These are phyloP conservation scores for Hypoxylon trugodes DNA, from an alignment of 495 filamentous ascomycete species.

Conservation along the genomic window DNA sequence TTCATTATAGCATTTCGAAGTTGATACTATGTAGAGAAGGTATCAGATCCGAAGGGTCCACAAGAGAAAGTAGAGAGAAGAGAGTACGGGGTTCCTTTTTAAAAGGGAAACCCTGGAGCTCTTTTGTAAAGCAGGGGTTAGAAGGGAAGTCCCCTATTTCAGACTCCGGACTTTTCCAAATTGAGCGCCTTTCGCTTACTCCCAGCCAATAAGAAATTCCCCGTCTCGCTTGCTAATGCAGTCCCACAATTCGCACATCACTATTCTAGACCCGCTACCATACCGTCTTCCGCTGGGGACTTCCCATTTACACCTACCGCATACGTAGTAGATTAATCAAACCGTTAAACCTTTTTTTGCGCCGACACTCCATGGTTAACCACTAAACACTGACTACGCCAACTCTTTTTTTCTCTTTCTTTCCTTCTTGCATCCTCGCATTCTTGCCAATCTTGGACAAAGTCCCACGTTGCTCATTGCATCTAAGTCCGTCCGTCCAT, in stretches of 20 bases:
- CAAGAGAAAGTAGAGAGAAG: too few relatives aligned
- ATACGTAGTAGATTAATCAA: constrained; percentile 34
- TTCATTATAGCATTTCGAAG: too few relatives aligned
- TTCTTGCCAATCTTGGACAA: neutral
- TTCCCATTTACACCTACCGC: constrained; percentile 12
- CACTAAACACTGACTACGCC: too few relatives aligned
- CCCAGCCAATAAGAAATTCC: constrained; percentile 54
- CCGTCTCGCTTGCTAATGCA: constrained; percentile 56
- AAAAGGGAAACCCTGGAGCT: too few relatives aligned
- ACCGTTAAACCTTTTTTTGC: neutral
- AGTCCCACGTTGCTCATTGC: constrained; percentile 23
- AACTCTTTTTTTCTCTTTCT: too few relatives aligned
- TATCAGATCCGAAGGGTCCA: too few relatives aligned
- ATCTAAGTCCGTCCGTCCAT: neutral
- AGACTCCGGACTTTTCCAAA: constrained; percentile 37
- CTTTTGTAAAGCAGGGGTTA: constrained; percentile 12
- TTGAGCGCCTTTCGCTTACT: constrained; percentile 52
- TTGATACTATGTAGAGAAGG: too few relatives aligned
- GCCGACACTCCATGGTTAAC: too few relatives aligned
- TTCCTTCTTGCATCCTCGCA: neutral
- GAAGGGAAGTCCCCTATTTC: constrained; percentile 20
- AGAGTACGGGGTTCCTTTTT: too few relatives aligned
- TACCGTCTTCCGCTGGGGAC: neutral
- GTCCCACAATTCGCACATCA: constrained; percentile 16
- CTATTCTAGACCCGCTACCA: neutral